These are phyloP conservation scores for Arabidopsis thaliana DNA, from an alignment of 345 rosid genomes.

Conservation along the genomic window TAIR10.1 NC_003071.7:11665001-11665500, in stretches of 20 bases:
- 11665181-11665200: constrained; percentile 27
- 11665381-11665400: neutral
- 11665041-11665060: constrained; percentile 31
- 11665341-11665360: constrained; percentile 24
- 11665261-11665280: constrained; percentile 60
- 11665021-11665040: neutral
- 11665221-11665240: constrained; percentile 74
- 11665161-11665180: neutral
- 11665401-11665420: neutral
- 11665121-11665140: constrained; percentile 25
- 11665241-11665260: constrained; percentile 90
- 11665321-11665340: neutral
- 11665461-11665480: neutral
- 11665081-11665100: neutral
- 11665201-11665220: constrained; percentile 58
- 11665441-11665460: constrained; percentile 4
- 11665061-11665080: constrained; percentile 14
- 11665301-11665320: constrained; percentile 20
- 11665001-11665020: neutral
- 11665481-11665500: neutral
- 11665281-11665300: constrained; percentile 6
- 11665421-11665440: neutral
- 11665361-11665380: constrained; percentile 40
- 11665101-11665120: neutral
- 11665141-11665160: constrained; percentile 29